Base-by-base conservation (phyloP, 1,284 basidiomycete species). In the Schizophyllum commune region DNA sequence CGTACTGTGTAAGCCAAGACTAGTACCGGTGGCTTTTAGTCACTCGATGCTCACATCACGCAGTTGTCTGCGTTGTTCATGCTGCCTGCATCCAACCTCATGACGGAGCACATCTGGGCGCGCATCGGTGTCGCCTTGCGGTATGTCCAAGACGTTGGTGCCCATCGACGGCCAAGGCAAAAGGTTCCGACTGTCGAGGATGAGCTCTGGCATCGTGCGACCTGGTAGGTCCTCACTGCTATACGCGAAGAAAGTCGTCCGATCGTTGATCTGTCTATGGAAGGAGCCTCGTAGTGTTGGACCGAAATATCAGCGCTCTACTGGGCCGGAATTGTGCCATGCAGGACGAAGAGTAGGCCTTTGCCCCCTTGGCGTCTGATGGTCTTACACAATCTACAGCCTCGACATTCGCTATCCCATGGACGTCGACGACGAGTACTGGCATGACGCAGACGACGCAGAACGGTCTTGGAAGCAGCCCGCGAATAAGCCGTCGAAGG, bases 91-190 rank as follows among this genome's bases (percentile, higher is more conserved):
- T 79, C 80, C 1, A 76, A 61, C 63, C 68, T 6, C 67, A 65
- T 79, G 1, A 79, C 80, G 0, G 82, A 83, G 63, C 74, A 79
- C 27, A 77, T 77, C 60, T 85, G 83, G 83, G 75, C 80, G 1
- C 70, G 81, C 20, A 75, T 79, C 20, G 80, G 82, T 0, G 71
- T 81, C 39, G 84, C 83, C n/a, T 71, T 85, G 52, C 78, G 82
- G 3, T 73, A 79, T 20, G 77, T 78, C 1, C 64, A 68, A 34
- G 73, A 74, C 54, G 68, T 73, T 9, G 72, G 72, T 17, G 70
- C 69, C 1, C 71, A 72, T 60, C 62, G 72, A 1, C 63, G 65
- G 13, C 9, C 6, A 1, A 17, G 13, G 56, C 19, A 60, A 60
- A 51, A 27, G 53, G 6, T 55, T 19, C 53, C 53, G 19, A 55